Conservation (phyloP, 805 yeast genomes). For the Wickerhamiella parazyma region DNA sequence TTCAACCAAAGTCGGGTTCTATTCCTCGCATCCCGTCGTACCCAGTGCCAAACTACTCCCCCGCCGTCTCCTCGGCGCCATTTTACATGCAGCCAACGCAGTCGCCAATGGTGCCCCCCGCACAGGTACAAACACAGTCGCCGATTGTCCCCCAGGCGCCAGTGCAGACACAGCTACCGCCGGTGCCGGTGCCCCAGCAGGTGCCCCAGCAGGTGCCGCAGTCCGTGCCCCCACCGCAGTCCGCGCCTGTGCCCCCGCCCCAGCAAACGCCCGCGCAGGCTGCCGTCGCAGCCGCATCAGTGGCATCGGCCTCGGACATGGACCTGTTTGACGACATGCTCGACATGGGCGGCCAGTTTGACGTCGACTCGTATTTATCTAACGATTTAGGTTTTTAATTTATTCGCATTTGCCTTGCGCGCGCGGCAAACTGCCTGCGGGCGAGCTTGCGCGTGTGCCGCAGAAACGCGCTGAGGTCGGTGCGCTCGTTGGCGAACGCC, state of each 20-base stretch:
- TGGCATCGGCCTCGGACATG: neutral
- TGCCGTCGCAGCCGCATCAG: neutral
- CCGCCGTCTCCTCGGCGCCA: no score
- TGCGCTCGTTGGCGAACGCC: constrained; percentile 36
- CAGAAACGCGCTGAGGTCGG: constrained; percentile 33
- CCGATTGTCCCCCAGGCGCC: neutral
- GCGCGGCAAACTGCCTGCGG: constrained; percentile 46
- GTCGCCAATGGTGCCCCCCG: neutral
- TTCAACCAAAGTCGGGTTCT: no score
- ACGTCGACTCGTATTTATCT: constrained; percentile 2
- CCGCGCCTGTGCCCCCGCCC: neutral
- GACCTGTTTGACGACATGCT: constrained; percentile 8
- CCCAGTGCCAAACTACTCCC: no score
- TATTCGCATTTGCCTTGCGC: constrained; percentile 15
- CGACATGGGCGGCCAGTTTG: constrained; percentile 1
- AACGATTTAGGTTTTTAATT: neutral
- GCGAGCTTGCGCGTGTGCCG: constrained; percentile 42
- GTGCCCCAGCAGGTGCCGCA: neutral
- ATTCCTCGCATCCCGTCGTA: no score
- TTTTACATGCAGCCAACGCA: no score
- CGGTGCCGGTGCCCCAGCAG: neutral
- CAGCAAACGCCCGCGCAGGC: neutral
- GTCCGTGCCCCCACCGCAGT: neutral
- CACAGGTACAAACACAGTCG: neutral
- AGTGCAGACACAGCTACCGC: neutral